Evolutionary conservation across 306 rosid species (phyloP).

Genomic region (Cicer arietinum): DNA sequence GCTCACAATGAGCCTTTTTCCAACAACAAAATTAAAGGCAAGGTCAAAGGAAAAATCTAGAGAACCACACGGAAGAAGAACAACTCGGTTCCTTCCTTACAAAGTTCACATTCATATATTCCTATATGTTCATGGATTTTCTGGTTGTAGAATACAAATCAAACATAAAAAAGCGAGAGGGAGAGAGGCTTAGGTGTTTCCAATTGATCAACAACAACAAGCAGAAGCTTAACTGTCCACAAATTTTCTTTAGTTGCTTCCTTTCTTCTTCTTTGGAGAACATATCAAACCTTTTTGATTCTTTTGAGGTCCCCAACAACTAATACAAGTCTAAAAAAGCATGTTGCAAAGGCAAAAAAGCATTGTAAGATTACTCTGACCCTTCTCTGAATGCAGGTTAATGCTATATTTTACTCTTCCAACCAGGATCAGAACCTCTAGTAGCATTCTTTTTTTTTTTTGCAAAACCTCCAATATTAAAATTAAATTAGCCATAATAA

Average conservation of each 20-base stretch:
- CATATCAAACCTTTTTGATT: background rate
- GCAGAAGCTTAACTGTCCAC: background rate
- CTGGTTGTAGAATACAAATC: background rate
- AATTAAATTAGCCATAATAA: too few species aligned
- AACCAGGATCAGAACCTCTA: background rate
- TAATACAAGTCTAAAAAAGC: conserved; percentile 30
- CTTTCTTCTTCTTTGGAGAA: background rate
- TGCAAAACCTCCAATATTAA: too few species aligned
- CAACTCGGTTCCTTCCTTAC: background rate
- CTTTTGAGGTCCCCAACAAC: background rate
- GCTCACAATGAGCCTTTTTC: background rate
- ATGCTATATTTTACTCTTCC: background rate
- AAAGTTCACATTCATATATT: background rate
- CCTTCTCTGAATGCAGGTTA: background rate
- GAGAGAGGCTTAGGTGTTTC: too few species aligned
- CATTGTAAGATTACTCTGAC: background rate
- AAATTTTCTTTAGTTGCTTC: background rate
- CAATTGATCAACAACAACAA: too few species aligned
- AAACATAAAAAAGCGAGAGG: background rate
- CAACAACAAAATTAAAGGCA: conserved; percentile 24
- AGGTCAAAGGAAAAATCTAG: background rate
- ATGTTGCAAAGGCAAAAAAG: conserved; percentile 20
- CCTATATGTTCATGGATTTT: background rate
- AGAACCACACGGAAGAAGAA: background rate
- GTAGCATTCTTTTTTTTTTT: too few species aligned